Evolutionary conservation across 164 flowering plant species (phyloP), one percentile per base, ranked within the genome.

Genomic region (Chimonanthus salicifolius): DNA sequence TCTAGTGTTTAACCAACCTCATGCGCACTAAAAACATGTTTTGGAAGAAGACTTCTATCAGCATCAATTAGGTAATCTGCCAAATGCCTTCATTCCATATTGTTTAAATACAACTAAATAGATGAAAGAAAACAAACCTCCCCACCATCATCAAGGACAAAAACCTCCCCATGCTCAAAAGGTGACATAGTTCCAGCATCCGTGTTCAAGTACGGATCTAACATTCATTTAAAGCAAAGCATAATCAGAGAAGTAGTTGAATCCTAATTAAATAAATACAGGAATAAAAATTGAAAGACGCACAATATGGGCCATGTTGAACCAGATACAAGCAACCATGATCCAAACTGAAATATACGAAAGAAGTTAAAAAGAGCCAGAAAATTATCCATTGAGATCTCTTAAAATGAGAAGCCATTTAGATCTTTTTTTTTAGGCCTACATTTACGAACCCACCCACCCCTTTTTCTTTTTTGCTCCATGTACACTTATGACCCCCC

Each of bases 151-250:
- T 95, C 99, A 49, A 95, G 94, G 75, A 93, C 97, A 74, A 93
- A 93, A 81, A 93, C 99, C 83, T 95, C 98, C 62, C 99, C 98
- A 68, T 95, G 99, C 74, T 95, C 98, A 82, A 93, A 95, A 4
- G 99, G 98, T 49, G 98, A 93, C 99, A 95, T 95, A 70, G 99
- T 95, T 45, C 99, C 99, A 72, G 99, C 99, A 88, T 93, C 99
- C 0, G 86, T 90, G 78, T 95, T 95, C 86, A 95, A 83, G 82
- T 95, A 95, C 1, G 99, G 99, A 85, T 95, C 99, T 92, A 87
- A 1, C 79, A 84, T 64, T 62, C 7, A 71, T n/a, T 72, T 46
- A 51, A 49, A n/a, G 13, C 4, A 47, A 47, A 47, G 4, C 43
- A 45, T 48, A 68, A n/a, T 68, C 47, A 45, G 48, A 66, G 7